phyloP scores from a whole-genome alignment of 345 rosid species.

The Salix brachista region DNA sequence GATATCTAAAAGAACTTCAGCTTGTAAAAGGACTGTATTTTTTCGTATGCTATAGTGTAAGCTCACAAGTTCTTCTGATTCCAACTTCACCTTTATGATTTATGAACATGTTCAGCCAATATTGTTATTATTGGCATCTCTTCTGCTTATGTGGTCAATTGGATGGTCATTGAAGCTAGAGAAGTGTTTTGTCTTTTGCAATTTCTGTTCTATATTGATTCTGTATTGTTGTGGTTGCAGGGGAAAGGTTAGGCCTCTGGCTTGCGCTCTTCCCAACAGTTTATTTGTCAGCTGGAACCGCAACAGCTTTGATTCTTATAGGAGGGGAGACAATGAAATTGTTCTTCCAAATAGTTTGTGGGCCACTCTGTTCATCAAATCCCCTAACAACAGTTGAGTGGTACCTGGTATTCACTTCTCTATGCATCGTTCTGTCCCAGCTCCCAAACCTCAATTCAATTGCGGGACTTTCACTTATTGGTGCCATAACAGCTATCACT shows the following conservation, averaged over 20 bases:
- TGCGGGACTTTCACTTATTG: conserved; percentile 88
- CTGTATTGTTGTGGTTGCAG: conserved; percentile 31
- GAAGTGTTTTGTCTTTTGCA: too few species aligned
- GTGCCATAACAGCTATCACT: conserved; percentile 90
- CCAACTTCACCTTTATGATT: too few species aligned
- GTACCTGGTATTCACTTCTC: conserved; percentile 91
- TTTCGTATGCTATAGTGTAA: too few species aligned
- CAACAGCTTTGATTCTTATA: conserved; percentile 79
- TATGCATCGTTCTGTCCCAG: conserved; percentile 90
- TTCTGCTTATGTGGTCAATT: too few species aligned
- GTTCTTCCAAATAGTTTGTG: conserved; percentile 88
- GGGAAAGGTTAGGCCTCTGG: conserved; percentile 87
- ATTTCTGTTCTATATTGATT: not conserved
- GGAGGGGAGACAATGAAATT: conserved; percentile 98
- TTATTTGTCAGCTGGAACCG: conserved; percentile 93
- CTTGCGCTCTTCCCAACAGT: conserved; percentile 94
- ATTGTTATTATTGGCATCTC: too few species aligned
- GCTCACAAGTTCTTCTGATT: too few species aligned
- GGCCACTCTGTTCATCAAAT: conserved; percentile 78
- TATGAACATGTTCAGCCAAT: too few species aligned
- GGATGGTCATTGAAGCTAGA: too few species aligned
- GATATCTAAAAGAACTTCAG: too few species aligned
- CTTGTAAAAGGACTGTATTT: too few species aligned
- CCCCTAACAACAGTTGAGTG: conserved; percentile 93
- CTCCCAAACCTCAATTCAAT: conserved; percentile 97